Evolutionary conservation across 2,329 filamentous ascomycete species (phyloP), one percentile per base, ranked within the genome.

Genomic region (Neocatenulostroma microsporum): DNA sequence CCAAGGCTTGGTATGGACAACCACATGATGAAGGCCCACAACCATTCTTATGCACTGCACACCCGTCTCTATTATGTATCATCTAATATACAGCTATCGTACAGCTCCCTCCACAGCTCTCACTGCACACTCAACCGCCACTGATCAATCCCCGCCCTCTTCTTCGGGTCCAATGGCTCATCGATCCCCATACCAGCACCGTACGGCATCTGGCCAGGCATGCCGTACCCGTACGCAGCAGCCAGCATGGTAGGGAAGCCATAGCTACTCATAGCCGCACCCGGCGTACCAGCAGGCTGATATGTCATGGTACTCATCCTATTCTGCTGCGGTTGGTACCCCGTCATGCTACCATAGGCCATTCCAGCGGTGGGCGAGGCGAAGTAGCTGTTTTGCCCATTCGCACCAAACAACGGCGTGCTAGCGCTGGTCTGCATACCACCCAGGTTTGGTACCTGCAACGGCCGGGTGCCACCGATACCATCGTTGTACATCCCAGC

Each of bases 131-230:
- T 55, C 48, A 71, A 64, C 50, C 74, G 67, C 75, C 75, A 79
- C 21, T 67, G 70, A 60, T 78, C 73, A 57, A 79, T 76, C 40
- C 72, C 61, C 40, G 70, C 73, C 36, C 72, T 62, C 50, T 75
- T 72, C 36, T 62, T 62, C 4, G 65, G 58, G 51, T 73, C 65
- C 52, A 71, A 60, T n/a, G 54, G 56, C 49, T 56, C 30, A 33
- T 47, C 47, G 25, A 42, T 41, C 30, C 45, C 44, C 42, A 49
- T 45, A 10, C 37, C 41, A 17, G 19, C 30, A 5, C 21, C 36
- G 24, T 44, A 36, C 30, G 21, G 38, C 37, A 40, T 36, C 37
- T 32, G 26, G 7, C 21, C 33, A 15, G 39, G 15, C 15, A 12
- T 11, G 20, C 39, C 40, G 34, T 47, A 29, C 29, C 34, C 46